These are phyloP conservation scores for Pyrenochaeta sp. DNA, from an alignment of 2,329 filamentous ascomycete genomes.

Conservation along the genomic window DNA sequence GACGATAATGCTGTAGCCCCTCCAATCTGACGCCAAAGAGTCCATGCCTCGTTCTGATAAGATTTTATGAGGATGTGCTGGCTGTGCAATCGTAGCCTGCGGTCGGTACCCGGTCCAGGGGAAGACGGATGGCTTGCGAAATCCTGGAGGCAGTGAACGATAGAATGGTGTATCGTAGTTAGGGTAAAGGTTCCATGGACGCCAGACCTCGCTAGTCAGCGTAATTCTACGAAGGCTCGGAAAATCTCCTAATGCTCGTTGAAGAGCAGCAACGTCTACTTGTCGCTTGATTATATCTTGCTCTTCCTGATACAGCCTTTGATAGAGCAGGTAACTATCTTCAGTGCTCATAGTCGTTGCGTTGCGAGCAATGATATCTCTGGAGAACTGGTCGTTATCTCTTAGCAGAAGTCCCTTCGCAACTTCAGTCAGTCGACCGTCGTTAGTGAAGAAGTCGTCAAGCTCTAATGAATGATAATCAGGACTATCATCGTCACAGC, in stretches of 20 bases:
- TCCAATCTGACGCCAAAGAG: slow-evolving; percentile 27
- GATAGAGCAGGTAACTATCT: slow-evolving; percentile 40
- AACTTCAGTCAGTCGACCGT: slow-evolving; percentile 21
- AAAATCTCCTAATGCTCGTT: slow-evolving; percentile 46
- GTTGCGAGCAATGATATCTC: slow-evolving; percentile 22
- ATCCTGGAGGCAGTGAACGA: slow-evolving; percentile 50
- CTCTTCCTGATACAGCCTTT: slow-evolving; percentile 46
- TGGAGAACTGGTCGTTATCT: slow-evolving; percentile 19
- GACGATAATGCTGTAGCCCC: slow-evolving; percentile 43
- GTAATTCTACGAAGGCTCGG: slow-evolving; percentile 49
- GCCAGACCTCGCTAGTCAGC: slow-evolving; percentile 53
- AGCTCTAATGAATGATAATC: slow-evolving; percentile 15
- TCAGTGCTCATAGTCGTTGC: slow-evolving; percentile 29
- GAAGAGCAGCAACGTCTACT: slow-evolving; percentile 43
- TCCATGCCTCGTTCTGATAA: not conserved
- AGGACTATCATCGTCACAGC: slow-evolving; percentile 6
- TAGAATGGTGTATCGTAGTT: slow-evolving; percentile 56
- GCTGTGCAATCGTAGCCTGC: slow-evolving; percentile 6
- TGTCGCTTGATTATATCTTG: slow-evolving; percentile 33
- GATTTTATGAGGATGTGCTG: not conserved
- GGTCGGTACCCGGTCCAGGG: slow-evolving; percentile 38
- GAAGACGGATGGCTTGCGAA: slow-evolving; percentile 51
- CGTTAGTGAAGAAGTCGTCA: slow-evolving; percentile 17
- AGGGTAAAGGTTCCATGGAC: slow-evolving; percentile 43
- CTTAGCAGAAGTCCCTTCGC: slow-evolving; percentile 25